Evolutionary conservation across 2,329 filamentous ascomycete species (phyloP), one percentile per base, ranked within the genome.

Genomic region (Paecilomyces dactylethromorphus): DNA sequence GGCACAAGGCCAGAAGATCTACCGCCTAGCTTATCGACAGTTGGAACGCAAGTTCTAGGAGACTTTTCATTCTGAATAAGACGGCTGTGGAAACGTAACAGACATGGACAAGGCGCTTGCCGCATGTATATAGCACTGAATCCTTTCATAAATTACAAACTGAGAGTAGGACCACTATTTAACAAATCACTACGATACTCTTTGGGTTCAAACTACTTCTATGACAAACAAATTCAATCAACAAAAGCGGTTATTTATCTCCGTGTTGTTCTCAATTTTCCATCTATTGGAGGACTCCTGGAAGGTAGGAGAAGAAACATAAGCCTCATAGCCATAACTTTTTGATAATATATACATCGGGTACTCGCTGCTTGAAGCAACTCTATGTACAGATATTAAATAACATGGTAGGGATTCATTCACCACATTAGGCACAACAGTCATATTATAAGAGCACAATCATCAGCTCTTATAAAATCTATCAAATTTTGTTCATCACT

Each of bases 1-100:
- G 88, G 88, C 0, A 88, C 82, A 0, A 67, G 69, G 7, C 67
- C 78, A 1, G 74, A 78, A 58, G 87, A 90, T 68, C 67, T 88
- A 51, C 88, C 88, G 33, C 87, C 87, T 0, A 89, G 84, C 62
- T 58, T 76, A 50, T 67, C 68, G 31, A 65, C 62, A 18, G 57
- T 57, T 56, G 59, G 55, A 18, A 45, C 39, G 39, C 39, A 45
- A 18, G 4, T 45, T 21, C 39, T 45, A 18, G 39, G 10, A 18
- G 39, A 45, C 5, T 45, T 45, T 45, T n/a, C 39, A 8, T 45
- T 45, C 39, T 45, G 21, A 10, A 18, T 45, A 10, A 45, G 3
- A 18, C 18, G 15, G n/a, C 4, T 18, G 18, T 18, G 15, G 7
- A 6, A 10, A 21, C n/a, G 3, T 18, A 6, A 3, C 21, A 1